Evolutionary conservation across 2,329 filamentous ascomycete genomes (phyloP).

Genomic region (Curvularia sp.): DNA sequence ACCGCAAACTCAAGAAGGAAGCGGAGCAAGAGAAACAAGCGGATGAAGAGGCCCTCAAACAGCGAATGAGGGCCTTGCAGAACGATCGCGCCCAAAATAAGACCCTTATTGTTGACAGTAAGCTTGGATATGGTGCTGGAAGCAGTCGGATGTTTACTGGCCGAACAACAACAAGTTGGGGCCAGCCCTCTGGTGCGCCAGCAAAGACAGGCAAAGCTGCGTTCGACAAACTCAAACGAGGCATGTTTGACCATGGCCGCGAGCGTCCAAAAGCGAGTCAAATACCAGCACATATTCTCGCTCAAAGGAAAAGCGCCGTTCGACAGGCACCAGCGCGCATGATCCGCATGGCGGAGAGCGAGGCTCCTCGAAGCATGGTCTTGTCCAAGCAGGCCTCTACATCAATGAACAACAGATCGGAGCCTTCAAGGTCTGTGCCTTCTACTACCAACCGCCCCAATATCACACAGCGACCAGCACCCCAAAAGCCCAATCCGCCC

Average conservation of each 20-base stretch:
- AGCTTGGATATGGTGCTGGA: slow-evolving; percentile 32
- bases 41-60: slow-evolving; percentile 42
- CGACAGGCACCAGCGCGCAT: slow-evolving; percentile 40
- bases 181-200: slow-evolving; percentile 34
- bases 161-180: slow-evolving; percentile 29
- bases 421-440: slow-evolving; percentile 11
- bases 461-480: slow-evolving; percentile 34
- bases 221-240: slow-evolving; percentile 45
- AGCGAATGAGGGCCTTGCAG: slow-evolving; percentile 43
- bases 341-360: slow-evolving; percentile 40
- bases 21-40: slow-evolving; percentile 47
- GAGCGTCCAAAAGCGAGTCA: slow-evolving; percentile 41
- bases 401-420: slow-evolving; percentile 22
- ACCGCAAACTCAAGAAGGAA: slow-evolving; percentile 58
- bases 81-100: slow-evolving; percentile 40
- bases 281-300: slow-evolving; percentile 40
- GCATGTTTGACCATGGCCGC: slow-evolving; percentile 43
- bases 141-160: slow-evolving; percentile 27
- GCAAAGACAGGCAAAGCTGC: slow-evolving; percentile 45
- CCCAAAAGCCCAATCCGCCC: slow-evolving; percentile 20
- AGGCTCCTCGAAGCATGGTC: slow-evolving; percentile 33
- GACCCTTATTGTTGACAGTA: slow-evolving; percentile 42
- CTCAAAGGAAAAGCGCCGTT: slow-evolving; percentile 33
- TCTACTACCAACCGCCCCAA: slow-evolving; percentile 22
- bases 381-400: slow-evolving; percentile 38